These are phyloP conservation scores for Articulospora tetracladia DNA, from an alignment of 495 filamentous ascomycete species.

Conservation along the genomic window DNA sequence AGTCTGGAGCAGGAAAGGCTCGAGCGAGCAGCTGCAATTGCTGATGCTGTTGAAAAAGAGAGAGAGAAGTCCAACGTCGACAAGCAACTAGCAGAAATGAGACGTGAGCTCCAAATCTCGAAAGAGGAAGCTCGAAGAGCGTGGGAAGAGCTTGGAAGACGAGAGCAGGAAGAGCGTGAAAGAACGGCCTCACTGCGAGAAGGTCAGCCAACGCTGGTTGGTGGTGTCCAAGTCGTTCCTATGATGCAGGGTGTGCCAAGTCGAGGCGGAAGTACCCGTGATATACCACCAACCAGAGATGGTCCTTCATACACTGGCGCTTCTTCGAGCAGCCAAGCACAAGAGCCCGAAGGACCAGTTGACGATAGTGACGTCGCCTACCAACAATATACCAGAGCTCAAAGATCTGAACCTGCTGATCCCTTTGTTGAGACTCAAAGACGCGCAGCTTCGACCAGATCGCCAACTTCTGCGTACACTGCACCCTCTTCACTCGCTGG, in stretches of 20 bases:
- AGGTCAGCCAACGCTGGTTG: conserved; percentile 84
- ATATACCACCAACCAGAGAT: conserved; percentile 43
- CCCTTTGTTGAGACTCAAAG: conserved; percentile 20
- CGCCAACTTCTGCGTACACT: conserved; percentile 11
- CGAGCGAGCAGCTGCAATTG: conserved; percentile 59
- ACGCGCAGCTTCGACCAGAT: neutral
- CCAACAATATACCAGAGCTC: conserved; percentile 21
- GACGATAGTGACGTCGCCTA: conserved; percentile 26
- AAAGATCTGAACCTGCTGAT: conserved; percentile 21
- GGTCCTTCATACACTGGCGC: conserved; percentile 35
- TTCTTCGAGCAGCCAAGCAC: conserved; percentile 6
- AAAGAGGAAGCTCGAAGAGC: conserved; percentile 94
- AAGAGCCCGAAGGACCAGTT: conserved; percentile 16
- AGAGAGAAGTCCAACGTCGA: conserved; percentile 58
- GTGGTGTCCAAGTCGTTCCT: conserved; percentile 94
- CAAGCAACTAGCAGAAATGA: conserved; percentile 77
- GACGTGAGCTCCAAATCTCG: conserved; percentile 85
- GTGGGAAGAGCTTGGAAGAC: conserved; percentile 93
- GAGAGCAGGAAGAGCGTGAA: conserved; percentile 95
- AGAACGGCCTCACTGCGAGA: conserved; percentile 77
- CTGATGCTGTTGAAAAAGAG: conserved; percentile 59
- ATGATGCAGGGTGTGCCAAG: conserved; percentile 76
- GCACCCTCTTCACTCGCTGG: conserved; percentile 1
- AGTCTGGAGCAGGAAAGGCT: conserved; percentile 70
- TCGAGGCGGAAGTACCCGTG: conserved; percentile 48